Evolutionary conservation across 2,329 filamentous ascomycete genomes (phyloP), one percentile per base, ranked within the genome.

Genomic region (Trichoderma sp.): DNA sequence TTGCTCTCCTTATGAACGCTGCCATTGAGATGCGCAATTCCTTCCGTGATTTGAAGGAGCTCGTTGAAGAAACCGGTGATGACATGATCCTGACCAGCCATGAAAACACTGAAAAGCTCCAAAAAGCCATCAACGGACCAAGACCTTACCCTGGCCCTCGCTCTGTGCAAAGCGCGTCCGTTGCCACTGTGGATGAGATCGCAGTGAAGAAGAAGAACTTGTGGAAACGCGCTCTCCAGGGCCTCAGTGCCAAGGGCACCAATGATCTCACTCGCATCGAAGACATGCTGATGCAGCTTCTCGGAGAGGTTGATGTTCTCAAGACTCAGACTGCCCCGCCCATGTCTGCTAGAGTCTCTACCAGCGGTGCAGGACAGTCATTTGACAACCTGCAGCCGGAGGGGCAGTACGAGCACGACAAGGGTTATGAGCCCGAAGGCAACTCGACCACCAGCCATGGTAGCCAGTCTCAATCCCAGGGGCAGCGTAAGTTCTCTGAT

Each of bases 11-110:
- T 37, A 96, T 99, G 71, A 91, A 95, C 70, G 94, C 94, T 67
- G 95, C 96, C 4, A 91, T 96, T 14, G 96, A 99, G 81, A 98
- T 98, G 94, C 93, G 95, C 72, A 96, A 92, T 74, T 96, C 93
- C 0, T 97, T 98, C 77, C 93, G 97, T 73, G 94, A 97, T 75
- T 92, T 99, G 86, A 97, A 96, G 84, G 92, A 91, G 72, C 91
- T 97, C 76, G 91, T 99, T 71, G 91, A 92, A 61, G 92, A 96
- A 73, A 95, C 96, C 70, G 78, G 80, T 5, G 95, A 97, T 76
- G 92, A 93, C 70, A 87, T 94, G 76, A 92, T 98, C 76, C 93
- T 97, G 80, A 90, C 92, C 49, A 90, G 92, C 72, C 92, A 92
- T n/a, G 92, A 92, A 75, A 93, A 95, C 76, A 95, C 95, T 13